Evolutionary conservation across 2,329 filamentous ascomycete species (phyloP), one percentile per base, ranked within the genome.

Genomic region (Botryotinia globosa): DNA sequence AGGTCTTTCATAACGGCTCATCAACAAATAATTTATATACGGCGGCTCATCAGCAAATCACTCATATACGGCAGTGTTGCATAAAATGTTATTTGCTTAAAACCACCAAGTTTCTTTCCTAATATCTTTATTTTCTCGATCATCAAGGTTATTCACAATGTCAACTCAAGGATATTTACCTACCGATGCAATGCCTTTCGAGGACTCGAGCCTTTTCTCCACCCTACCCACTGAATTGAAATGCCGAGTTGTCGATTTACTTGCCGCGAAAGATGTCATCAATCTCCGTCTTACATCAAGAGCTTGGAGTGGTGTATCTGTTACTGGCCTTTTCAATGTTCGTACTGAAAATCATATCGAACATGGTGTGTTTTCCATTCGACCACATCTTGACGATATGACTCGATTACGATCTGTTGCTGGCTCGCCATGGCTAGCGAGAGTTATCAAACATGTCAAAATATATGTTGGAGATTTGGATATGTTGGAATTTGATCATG

Each of bases 391-490:
- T 39, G 61, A 71, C 56, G 69, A 71, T 16, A 71, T 71, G 69
- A 65, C 32, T 56, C 45, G 70, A 48, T 32, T 72, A 29, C 37
- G 54, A 45, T 32, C 44, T 4, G 22, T 72, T 58, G 48, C 48
- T 18, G 34, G 63, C n/a, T 42, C n/a, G 10, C 70, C 70, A n/a
- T 72, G 62, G 70, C 29, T 72, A 48, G 70, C 51, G 14, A 67
- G 48, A 67, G 51, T 68, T 14, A 61, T 68, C 39, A 72, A 61
- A 44, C 70, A 72, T 22, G 34, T 72, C 1, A 72, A 67, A 22
- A 72, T 68, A 66, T 72, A 66, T 39, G 44, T 72, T 37, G 62
- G 70, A 42, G 70, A 72, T 67, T 22, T 72, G 14, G 70, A 72
- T 25, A 72, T 72, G 51, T 32, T 72, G 4, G 70, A 72, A 48